phyloP scores from a whole-genome alignment of 768 basidiomycete species.

The Russula foetens region DNA sequence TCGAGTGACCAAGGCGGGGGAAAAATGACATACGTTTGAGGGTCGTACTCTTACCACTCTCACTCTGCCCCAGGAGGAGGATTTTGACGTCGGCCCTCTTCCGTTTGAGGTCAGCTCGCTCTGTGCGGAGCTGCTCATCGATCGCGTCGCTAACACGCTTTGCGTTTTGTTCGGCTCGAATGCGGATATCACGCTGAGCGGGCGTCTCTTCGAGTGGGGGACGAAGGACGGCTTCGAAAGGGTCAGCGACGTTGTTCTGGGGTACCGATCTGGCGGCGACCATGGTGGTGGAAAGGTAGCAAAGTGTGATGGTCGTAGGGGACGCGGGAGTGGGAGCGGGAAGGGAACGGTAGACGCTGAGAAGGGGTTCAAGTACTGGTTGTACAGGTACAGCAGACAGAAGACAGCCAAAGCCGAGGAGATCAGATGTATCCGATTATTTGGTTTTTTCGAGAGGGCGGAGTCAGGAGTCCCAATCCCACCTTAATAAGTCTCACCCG shows the following conservation, averaged over 20 bases:
- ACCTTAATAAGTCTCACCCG: too few relatives aligned
- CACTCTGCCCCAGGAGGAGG: conserved; percentile 78
- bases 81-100: conserved; percentile 61
- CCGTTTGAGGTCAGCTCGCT: conserved; percentile 53
- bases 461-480: too few relatives aligned
- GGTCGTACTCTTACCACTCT: conserved; percentile 85
- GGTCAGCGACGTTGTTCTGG: conserved; percentile 44
- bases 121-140: conserved; percentile 67
- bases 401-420: too few relatives aligned
- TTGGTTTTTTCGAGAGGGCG: too few relatives aligned
- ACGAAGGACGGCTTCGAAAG: conserved; percentile 54
- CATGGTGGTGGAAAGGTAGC: conserved; percentile 1
- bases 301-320: too few relatives aligned
- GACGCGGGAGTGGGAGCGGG: too few relatives aligned
- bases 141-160: conserved; percentile 68
- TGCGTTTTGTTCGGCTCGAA: conserved; percentile 62
- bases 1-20: neutral
- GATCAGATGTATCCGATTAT: too few relatives aligned
- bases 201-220: conserved; percentile 70
- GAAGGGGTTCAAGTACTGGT: too few relatives aligned
- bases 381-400: too few relatives aligned
- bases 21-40: conserved; percentile 63
- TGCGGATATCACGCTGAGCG: conserved; percentile 53
- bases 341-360: too few relatives aligned
- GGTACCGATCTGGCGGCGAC: conserved; percentile 8